These are phyloP conservation scores for Phytophthora brassicae DNA, from an alignment of 352 stramenopile genomes.

Conservation along the genomic window DNA sequence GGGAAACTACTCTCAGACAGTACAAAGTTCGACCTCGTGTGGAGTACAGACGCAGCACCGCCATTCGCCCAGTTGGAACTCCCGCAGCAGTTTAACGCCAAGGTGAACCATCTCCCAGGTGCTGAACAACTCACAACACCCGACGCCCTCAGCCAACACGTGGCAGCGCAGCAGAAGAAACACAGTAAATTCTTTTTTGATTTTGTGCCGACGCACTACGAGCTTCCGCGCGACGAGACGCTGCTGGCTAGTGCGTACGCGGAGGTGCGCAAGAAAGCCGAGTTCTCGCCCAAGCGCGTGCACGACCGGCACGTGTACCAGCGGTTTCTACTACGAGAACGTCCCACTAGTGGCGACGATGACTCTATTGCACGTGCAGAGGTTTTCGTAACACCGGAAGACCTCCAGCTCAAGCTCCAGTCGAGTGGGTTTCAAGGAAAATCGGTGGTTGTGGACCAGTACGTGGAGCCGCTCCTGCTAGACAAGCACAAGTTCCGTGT, in stretches of 20 bases:
- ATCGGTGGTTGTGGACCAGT: constrained; percentile 64
- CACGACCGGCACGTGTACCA: constrained; percentile 58
- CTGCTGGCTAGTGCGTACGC: constrained; percentile 49
- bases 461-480: constrained; percentile 83
- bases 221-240: constrained; percentile 62
- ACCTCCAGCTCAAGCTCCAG: constrained; percentile 49
- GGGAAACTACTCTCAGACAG: constrained; percentile 42
- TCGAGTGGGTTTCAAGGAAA: constrained; percentile 53
- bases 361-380: constrained; percentile 20
- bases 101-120: constrained; percentile 77
- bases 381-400: constrained; percentile 48
- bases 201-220: constrained; percentile 58
- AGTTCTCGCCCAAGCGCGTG: constrained; percentile 55
- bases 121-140: constrained; percentile 44
- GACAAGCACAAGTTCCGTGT: constrained; percentile 89
- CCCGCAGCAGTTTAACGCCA: constrained; percentile 41
- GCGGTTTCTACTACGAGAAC: constrained; percentile 62
- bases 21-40: constrained; percentile 68
- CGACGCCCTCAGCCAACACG: constrained; percentile 50
- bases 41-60: constrained; percentile 36
- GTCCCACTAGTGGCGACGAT: constrained; percentile 38
- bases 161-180: constrained; percentile 43
- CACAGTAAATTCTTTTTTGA: constrained; percentile 72
- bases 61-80: constrained; percentile 48
- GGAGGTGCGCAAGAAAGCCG: constrained; percentile 44